These are phyloP conservation scores for Echeveria elegans DNA, from an alignment of 164 flowering plant species.

Conservation along the genomic window DNA sequence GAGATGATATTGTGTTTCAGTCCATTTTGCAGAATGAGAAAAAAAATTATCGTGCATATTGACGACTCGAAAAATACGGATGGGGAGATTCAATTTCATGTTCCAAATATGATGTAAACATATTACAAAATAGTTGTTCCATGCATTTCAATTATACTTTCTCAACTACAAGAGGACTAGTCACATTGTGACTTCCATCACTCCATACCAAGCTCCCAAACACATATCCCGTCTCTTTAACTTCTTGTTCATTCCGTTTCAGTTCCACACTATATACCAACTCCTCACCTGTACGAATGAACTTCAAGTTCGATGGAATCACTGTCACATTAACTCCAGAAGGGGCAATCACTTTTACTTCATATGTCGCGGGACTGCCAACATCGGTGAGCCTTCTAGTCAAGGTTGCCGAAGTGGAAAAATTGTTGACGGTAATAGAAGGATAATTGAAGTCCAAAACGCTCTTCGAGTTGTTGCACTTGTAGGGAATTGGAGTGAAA, in stretches of 20 bases:
- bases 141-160: too few relatives aligned
- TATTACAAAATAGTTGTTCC: too few relatives aligned
- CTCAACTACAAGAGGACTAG: neutral
- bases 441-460: neutral
- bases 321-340: neutral
- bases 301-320: neutral
- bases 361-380: neutral
- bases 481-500: neutral
- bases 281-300: neutral
- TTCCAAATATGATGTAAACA: too few relatives aligned
- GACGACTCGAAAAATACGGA: too few relatives aligned
- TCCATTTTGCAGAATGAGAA: too few relatives aligned
- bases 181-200: neutral
- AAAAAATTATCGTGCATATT: too few relatives aligned
- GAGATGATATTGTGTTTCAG: too few relatives aligned
- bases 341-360: neutral
- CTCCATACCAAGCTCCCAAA: conserved; percentile 1
- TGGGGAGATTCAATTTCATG: too few relatives aligned
- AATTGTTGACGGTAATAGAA: neutral
- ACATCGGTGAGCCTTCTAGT: neutral
- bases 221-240: neutral
- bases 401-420: neutral
- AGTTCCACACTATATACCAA: neutral
- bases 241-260: neutral
- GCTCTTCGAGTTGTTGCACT: neutral